phyloP scores from a whole-genome alignment of 345 rosid genomes.

The Citrus hindsii region DNA sequence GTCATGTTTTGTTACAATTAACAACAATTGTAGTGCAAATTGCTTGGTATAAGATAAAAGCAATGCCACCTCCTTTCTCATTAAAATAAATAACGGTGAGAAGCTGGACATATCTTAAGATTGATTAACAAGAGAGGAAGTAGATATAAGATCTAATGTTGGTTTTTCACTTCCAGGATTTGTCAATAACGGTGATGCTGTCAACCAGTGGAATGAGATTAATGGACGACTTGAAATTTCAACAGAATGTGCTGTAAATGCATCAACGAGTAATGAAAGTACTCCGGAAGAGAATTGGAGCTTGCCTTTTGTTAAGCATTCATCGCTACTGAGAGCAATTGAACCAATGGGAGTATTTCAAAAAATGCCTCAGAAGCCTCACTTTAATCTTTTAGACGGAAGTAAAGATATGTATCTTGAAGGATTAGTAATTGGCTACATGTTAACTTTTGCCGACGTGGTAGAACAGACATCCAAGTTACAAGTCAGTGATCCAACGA shows the following conservation, averaged over 20 bases:
- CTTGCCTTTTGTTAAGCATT: slow-evolving; percentile 19
- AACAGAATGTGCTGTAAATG: not conserved
- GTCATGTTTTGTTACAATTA: not conserved
- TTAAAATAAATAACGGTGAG: not conserved
- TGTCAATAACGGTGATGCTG: not conserved
- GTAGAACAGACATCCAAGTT: slow-evolving; percentile 21
- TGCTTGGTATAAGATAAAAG: not conserved
- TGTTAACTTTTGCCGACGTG: slow-evolving; percentile 31
- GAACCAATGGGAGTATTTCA: slow-evolving; percentile 31
- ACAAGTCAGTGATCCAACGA: slow-evolving; percentile 11
- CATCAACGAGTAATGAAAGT: not conserved
- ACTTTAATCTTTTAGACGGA: slow-evolving; percentile 29
- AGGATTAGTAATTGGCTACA: slow-evolving; percentile 34
- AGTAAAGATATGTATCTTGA: slow-evolving; percentile 22
- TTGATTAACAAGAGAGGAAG: not conserved
- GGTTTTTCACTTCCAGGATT: not conserved
- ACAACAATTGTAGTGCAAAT: not conserved
- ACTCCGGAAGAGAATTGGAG: not conserved
- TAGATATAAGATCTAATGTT: not conserved
- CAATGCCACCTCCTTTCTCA: not conserved
- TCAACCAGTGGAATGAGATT: not conserved
- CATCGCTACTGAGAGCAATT: slow-evolving; percentile 20
- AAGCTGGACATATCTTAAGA: not conserved
- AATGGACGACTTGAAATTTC: not conserved
- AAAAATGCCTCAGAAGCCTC: slow-evolving; percentile 32